Base-by-base conservation (phyloP, 345 rosid species). In the Atalantia buxifolia region DNA sequence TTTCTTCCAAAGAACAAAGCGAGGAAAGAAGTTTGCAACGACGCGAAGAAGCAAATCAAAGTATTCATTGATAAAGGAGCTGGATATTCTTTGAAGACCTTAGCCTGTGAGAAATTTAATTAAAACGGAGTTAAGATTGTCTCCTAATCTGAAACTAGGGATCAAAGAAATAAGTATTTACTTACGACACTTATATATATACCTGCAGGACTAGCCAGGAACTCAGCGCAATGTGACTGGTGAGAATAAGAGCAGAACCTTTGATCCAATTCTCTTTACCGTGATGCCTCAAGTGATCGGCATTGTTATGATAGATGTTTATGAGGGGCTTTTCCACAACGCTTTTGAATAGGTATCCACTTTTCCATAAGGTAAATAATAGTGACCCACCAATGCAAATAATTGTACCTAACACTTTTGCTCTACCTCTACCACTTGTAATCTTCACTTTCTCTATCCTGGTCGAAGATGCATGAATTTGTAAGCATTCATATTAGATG, bases 371-470 rank as follows among this genome's bases (percentile, higher is more conserved):
- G 62, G 87, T 86, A 67, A 88, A 88, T 14, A 81, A 36, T 42
- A 89, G 84, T 22, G 90, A 86, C 0, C 91, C 85, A 16, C 72
- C 77, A 4, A 88, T 6, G 81, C 88, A 85, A 6, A 83, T 65
- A 8, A 80, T 16, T 1, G 86, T 79, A 22, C 90, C 91, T 1
- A 81, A 2, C 22, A 84, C 80, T 78, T 86, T 90, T 2, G 87
- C 86, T 78, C 45, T 31, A n/a, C 91, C 83, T 5, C 84, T 66
- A 4, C 62, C 57, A 30, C 81, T 81, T 57, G 18, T 77, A 10
- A 84, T 78, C 55, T 82, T 78, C 75, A 86, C 83, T 13, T 78
- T 85, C 82, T 88, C 90, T 87, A 86, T 84, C 77, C 93, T 90
- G 77, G 24, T 13, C 50, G 18, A 45, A 13, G 50, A 13, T 3